Evolutionary conservation across 106 monocot genomes (phyloP), one percentile per base, ranked within the genome.

Genomic region (Dendrobium huoshanense): DNA sequence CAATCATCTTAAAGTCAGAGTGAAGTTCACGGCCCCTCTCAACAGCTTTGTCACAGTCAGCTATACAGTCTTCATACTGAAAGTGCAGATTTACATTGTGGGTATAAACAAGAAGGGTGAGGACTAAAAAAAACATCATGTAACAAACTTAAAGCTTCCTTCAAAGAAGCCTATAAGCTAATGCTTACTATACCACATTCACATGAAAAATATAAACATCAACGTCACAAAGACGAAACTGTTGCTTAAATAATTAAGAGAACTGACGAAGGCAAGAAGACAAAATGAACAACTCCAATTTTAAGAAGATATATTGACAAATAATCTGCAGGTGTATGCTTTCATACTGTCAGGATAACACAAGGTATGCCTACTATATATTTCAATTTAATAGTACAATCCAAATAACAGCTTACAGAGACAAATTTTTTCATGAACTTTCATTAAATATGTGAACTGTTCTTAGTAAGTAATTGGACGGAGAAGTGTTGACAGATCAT

Each of bases 11-110:
- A 77, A 81, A 98, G 80, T 98, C 97, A 72, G 92, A 85, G 19
- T 85, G 97, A 51, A 98, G 91, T 58, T 98, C 94, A 81, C 97
- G 90, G 40, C 94, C 97, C 80, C 92, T 89, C 78, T 98, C 94
- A 77, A 94, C 97, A 82, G 94, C 94, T 78, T 91, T 92, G 51
- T 98, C 94, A 85, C 92, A 98, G 72, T 94, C 97, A 73, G 91
- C 92, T 67, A 98, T 94, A 75, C 94, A 98, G 27, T 98, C 89
- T 75, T 92, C 97, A 85, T 88, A 91, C 97, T 98, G 80, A 4
- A 82, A 40, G 33, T 10, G 2, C 20, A 70, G 4, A 31, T 10
- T 37, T 37, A 33, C 13, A 70, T 37, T 31, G 15, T 31, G 15
- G 31, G 13, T 9, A 33, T 3, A 19, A 8, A 68, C 68, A 20